A percentile compares a stretch with the other conserved stretches of the same genome.
phyloP scores from a whole-genome alignment of 2,329 filamentous ascomycete species.

The Chaetothyriales sp. region DNA sequence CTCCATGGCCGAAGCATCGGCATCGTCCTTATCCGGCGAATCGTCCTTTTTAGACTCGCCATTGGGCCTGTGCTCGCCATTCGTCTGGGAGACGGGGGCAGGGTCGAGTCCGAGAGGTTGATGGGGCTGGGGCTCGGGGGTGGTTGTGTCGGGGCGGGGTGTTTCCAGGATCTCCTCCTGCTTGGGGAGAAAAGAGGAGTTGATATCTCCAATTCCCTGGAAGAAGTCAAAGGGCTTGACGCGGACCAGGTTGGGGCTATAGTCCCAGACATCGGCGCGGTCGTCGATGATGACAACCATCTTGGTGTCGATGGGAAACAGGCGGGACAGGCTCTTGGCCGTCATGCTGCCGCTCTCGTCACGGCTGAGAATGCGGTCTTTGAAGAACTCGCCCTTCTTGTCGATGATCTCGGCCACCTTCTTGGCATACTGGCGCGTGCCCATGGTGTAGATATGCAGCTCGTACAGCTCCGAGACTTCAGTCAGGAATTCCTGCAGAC shows the following conservation, averaged over 20 bases:
- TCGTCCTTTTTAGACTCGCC: constrained; percentile 2
- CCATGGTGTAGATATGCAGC: constrained; percentile 98
- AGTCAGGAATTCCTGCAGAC: constrained; percentile 64
- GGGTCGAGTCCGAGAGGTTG: neutral
- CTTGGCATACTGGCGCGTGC: constrained; percentile 86
- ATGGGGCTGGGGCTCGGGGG: constrained; percentile 2
- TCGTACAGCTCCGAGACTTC: constrained; percentile 71
- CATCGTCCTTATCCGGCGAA: neutral
- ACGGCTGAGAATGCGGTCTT: constrained; percentile 84
- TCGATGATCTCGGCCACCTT: constrained; percentile 88
- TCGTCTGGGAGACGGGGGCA: constrained; percentile 3
- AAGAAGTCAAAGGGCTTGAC: constrained; percentile 96
- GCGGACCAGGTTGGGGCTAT: constrained; percentile 84
- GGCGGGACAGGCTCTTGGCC: constrained; percentile 71
- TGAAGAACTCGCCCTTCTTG: constrained; percentile 75
- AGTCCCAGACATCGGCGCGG: constrained; percentile 88
- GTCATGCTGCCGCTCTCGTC: constrained; percentile 92
- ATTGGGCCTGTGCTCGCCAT: constrained; percentile 10
- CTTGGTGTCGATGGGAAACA: constrained; percentile 93
- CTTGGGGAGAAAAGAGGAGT: constrained; percentile 89
- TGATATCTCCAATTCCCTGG: constrained; percentile 95
- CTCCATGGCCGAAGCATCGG: constrained; percentile 39
- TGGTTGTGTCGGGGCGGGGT: constrained; percentile 25
- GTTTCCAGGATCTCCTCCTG: constrained; percentile 38
- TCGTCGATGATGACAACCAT: constrained; percentile 99